Conservation (phyloP, 768 basidiomycete genomes). For the Tephrocybe sp. region DNA sequence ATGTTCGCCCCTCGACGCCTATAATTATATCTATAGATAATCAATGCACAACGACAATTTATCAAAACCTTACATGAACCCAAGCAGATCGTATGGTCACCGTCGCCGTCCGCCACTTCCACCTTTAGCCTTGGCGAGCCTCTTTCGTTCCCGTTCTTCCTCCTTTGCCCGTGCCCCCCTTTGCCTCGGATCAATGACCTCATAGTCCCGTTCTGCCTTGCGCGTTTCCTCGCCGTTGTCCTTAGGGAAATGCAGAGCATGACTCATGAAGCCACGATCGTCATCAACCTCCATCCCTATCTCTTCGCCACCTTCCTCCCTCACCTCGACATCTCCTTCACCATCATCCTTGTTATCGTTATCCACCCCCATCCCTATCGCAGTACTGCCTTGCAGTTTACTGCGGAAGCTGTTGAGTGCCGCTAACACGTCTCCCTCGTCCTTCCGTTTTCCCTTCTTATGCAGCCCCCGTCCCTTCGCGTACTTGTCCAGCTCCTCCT, state of each 20-base stretch:
- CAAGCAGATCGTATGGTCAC: conserved; percentile 7
- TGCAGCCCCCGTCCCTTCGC: conserved; percentile 61
- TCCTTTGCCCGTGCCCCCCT: conserved; percentile 73
- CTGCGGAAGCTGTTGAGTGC: conserved; percentile 70
- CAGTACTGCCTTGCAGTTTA: conserved; percentile 53
- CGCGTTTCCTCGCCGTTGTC: conserved; percentile 71
- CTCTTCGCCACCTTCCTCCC: conserved; percentile 37
- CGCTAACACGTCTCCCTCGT: conserved; percentile 72
- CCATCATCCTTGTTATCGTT: conserved; percentile 18
- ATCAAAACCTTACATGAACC: not conserved
- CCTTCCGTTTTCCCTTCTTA: conserved; percentile 54
- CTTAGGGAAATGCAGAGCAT: conserved; percentile 75
- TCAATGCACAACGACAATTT: not conserved
- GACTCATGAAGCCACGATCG: conserved; percentile 73
- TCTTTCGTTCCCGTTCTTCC: conserved; percentile 73
- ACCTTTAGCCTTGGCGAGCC: conserved; percentile 34
- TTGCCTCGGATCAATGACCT: conserved; percentile 84
- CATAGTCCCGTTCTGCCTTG: conserved; percentile 84
- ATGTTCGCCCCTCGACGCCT: no score
- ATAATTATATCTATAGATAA: not conserved
- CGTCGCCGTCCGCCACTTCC: conserved; percentile 29
- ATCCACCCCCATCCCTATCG: conserved; percentile 25
- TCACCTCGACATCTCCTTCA: conserved; percentile 22
- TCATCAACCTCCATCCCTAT: conserved; percentile 74
- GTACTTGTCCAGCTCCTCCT: conserved; percentile 84